Evolutionary conservation across 1,139 yeast species (phyloP).

Genomic region (Sugiyamaella pinicola): DNA sequence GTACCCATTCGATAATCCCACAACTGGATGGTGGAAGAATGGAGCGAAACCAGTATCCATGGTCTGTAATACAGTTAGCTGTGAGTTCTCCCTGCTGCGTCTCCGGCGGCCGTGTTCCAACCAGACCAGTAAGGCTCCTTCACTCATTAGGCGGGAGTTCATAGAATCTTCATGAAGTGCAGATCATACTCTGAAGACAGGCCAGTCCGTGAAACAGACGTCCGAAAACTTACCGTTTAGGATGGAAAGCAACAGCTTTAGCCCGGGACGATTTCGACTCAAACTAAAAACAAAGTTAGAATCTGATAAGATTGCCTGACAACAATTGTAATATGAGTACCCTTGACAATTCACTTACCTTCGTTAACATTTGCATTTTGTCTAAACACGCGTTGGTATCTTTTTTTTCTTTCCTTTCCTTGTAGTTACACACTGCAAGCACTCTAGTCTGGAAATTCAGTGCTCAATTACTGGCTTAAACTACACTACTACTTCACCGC

Average conservation of each 20-base stretch:
- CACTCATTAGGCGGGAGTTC: too few species aligned
- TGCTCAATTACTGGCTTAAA: too few species aligned
- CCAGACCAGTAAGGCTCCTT: too few species aligned
- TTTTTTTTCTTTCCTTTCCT: not conserved
- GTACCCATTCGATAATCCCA: constrained; percentile 99
- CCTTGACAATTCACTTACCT: constrained; percentile 56
- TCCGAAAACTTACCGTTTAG: constrained; percentile 54
- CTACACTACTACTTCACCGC: too few species aligned
- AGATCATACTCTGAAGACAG: too few species aligned
- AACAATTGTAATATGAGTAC: not conserved
- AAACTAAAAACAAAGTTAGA: constrained; percentile 60
- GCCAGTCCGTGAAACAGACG: too few species aligned
- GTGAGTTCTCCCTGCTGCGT: too few species aligned
- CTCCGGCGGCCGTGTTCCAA: too few species aligned
- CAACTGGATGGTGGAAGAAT: constrained; percentile 91
- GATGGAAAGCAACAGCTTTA: constrained; percentile 98
- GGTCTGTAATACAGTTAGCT: constrained; percentile 57
- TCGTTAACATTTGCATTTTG: constrained; percentile 93
- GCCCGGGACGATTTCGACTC: constrained; percentile 99
- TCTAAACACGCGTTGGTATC: too few species aligned
- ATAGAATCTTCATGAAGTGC: too few species aligned
- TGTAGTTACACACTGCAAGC: not conserved
- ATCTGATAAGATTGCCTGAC: too few species aligned
- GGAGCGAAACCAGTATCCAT: constrained; percentile 93
- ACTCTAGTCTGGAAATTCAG: too few species aligned